phyloP scores from a whole-genome alignment of 1,284 basidiomycete species.

The Megacollybia platyphylla region DNA sequence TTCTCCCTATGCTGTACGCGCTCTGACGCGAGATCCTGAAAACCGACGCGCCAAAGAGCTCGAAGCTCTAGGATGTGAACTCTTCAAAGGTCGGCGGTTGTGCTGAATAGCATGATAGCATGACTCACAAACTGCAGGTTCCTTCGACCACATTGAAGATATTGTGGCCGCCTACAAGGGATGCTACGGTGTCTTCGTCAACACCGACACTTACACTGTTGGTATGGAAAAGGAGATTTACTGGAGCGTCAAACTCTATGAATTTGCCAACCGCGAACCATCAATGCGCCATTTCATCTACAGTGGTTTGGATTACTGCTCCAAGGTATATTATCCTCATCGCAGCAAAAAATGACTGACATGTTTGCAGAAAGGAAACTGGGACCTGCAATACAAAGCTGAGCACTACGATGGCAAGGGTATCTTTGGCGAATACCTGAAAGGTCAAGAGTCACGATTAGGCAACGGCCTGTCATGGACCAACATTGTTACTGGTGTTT shows the following conservation, averaged over 20 bases:
- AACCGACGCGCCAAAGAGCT: not conserved
- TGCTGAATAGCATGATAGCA: not conserved
- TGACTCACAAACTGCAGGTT: not conserved
- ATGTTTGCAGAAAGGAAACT: conserved; percentile 17
- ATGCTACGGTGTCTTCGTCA: not conserved
- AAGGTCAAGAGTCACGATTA: conserved; percentile 24
- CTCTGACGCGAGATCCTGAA: not conserved
- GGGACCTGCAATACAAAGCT: conserved; percentile 19
- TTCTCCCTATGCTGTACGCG: not conserved
- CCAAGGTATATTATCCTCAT: conserved; percentile 19
- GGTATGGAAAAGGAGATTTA: conserved; percentile 36
- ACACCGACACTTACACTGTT: not conserved
- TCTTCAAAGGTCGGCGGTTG: not conserved
- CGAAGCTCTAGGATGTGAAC: not conserved
- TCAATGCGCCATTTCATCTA: conserved; percentile 31
- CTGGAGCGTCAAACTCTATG: conserved; percentile 30
- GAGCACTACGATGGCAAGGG: conserved; percentile 33
- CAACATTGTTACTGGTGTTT: conserved; percentile 26
- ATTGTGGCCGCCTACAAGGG: not conserved
- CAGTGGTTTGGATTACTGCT: conserved; percentile 30
- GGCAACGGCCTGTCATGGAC: conserved; percentile 26
- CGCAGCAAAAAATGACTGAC: not conserved
- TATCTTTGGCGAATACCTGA: conserved; percentile 28
- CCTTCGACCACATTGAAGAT: not conserved
- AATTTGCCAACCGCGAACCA: conserved; percentile 25